A percentile compares a stretch with the other conserved stretches of the same genome.
Evolutionary conservation across 2,329 filamentous ascomycete genomes (phyloP).

Genomic region (Penicillium sclerotiorum): DNA sequence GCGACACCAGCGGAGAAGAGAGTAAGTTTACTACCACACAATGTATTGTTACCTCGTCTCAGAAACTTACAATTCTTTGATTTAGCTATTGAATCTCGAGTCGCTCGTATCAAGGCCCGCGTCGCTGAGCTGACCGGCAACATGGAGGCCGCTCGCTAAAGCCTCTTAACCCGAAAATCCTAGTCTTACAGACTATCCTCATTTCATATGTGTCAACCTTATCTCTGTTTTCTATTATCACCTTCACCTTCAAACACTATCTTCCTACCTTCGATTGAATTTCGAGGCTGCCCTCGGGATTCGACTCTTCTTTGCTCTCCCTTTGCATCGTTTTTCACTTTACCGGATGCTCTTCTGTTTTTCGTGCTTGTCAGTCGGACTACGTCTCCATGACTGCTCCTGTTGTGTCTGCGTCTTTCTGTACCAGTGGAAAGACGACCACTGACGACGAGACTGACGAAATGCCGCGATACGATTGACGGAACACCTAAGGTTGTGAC

Average conservation of each 20-base stretch:
- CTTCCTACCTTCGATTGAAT: neutral
- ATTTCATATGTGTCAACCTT: conserved; percentile 11
- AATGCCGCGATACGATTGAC: conserved; percentile 21
- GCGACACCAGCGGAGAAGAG: conserved; percentile 94
- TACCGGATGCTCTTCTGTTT: conserved; percentile 12
- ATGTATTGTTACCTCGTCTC: no score
- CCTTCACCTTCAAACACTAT: conserved; percentile 4
- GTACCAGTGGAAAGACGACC: no score
- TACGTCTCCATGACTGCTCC: neutral
- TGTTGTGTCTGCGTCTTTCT: no score
- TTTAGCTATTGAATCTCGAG: conserved; percentile 88
- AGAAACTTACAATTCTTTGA: conserved; percentile 3
- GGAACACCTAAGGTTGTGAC: conserved; percentile 15
- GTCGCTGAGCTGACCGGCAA: conserved; percentile 91
- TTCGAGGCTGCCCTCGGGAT: neutral
- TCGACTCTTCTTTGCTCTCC: neutral
- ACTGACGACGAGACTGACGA: no score
- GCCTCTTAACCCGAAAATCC: neutral
- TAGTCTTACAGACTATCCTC: neutral
- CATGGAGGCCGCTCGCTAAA: conserved; percentile 60
- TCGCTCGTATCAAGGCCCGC: conserved; percentile 95
- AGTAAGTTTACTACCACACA: conserved; percentile 65
- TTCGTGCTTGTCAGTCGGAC: conserved; percentile 20
- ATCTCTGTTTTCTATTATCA: neutral
- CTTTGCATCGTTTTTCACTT: conserved; percentile 13